A percentile compares a stretch with the other conserved stretches of the same genome.
Evolutionary conservation across 768 basidiomycete genomes (phyloP).

Genomic region (Mycena belliarum): DNA sequence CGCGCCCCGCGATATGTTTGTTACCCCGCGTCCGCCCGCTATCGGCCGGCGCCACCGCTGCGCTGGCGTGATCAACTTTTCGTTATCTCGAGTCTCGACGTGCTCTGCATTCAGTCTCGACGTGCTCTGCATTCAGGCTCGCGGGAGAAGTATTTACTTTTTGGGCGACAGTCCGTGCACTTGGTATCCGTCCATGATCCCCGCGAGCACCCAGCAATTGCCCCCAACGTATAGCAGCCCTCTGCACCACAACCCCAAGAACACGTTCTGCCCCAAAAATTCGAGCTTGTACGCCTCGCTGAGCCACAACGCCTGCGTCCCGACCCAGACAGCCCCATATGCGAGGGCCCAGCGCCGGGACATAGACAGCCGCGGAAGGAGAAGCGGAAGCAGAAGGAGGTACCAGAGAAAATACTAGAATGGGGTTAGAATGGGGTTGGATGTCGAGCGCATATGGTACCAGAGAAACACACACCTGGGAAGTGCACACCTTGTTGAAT

Average conservation of each 20-base stretch:
- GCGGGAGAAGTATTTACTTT: too few relatives aligned
- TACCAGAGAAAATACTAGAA: constrained; percentile 93
- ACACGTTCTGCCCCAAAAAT: constrained; percentile 78
- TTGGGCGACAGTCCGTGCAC: too few relatives aligned
- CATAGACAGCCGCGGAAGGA: constrained; percentile 68
- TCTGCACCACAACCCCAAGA: constrained; percentile 74
- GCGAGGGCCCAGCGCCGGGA: constrained; percentile 40
- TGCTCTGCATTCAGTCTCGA: too few relatives aligned
- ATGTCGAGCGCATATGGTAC: too few relatives aligned
- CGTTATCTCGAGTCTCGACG: too few relatives aligned
- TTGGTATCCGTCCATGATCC: constrained; percentile 62
- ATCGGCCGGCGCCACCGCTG: too few relatives aligned
- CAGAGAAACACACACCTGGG: constrained; percentile 58
- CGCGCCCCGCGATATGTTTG: too few relatives aligned
- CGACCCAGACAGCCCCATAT: constrained; percentile 66
- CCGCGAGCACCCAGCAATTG: constrained; percentile 78
- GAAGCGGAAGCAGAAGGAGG: constrained; percentile 80
- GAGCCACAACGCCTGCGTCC: constrained; percentile 86
- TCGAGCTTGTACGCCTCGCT: constrained; percentile 89
- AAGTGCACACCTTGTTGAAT: constrained; percentile 99
- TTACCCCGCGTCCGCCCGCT: too few relatives aligned
- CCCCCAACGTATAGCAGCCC: constrained; percentile 73
- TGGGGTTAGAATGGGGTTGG: neutral
- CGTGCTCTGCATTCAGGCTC: too few relatives aligned
- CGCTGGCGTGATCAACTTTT: too few relatives aligned